Conservation (phyloP, 2,329 filamentous ascomycete genomes). For the Penicillium glabrum region DNA sequence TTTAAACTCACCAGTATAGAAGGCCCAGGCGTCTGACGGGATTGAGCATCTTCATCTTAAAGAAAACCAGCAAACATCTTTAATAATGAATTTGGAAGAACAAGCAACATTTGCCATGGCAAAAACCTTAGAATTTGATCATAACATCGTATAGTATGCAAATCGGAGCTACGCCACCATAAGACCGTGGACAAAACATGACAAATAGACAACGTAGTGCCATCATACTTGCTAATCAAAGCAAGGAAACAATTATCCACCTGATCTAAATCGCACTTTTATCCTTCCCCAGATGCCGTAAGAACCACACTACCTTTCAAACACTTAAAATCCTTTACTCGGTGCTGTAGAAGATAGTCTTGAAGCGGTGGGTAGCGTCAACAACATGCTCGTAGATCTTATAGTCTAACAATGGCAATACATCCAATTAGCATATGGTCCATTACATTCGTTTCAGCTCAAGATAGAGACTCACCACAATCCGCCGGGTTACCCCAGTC, state of each 20-base stretch:
- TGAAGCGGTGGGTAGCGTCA: conserved; percentile 78
- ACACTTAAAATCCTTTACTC: conserved; percentile 9
- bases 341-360: conserved; percentile 72
- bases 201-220: neutral
- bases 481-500: conserved; percentile 45
- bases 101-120: neutral
- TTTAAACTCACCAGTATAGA: no score
- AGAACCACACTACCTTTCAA: neutral
- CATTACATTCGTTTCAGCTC: neutral
- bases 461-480: conserved; percentile 32
- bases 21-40: no score
- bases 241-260: neutral
- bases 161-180: neutral
- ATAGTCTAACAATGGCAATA: conserved; percentile 61
- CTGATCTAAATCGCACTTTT: neutral
- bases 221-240: neutral
- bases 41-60: no score
- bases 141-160: conserved; percentile 15
- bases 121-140: conserved; percentile 5
- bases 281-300: neutral
- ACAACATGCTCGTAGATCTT: conserved; percentile 75
- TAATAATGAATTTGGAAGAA: neutral
- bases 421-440: neutral
- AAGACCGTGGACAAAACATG: neutral
- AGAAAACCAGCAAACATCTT: no score